Evolutionary conservation across 2,329 filamentous ascomycete genomes (phyloP), one percentile per base, ranked within the genome.

Genomic region (Talaromyces sp.): DNA sequence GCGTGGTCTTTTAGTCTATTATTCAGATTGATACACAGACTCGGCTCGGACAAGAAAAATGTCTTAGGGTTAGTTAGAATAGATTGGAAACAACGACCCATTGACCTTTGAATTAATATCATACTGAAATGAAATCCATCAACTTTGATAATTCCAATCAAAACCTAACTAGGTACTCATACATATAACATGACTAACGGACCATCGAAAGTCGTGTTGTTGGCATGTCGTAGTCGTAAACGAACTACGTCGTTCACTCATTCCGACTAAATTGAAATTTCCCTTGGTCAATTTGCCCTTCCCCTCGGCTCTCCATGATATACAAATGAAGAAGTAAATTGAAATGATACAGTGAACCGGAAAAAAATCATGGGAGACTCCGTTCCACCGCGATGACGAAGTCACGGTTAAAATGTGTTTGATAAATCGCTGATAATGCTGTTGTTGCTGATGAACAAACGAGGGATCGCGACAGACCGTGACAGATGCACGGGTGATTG

Each of bases 381-480:
- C 60, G 47, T 54, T 31, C 36, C 51, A 54, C 34, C 47, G n/a
- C 47, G 47, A 43, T 62, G 17, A 29, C 22, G 27, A 29, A 53
- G 11, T 43, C 47, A 47, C 15, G 47, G 15, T 43, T 5, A 62
- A 43, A 43, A 40, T 47, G n/a, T 38, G 53, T 38, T 53, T 56
- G 31, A 25, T 56, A 38, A 56, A 36, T 54, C 31, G 60, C 47
- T 43, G 60, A 27, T 40, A 62, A 54, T 62, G 60, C 45, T 60
- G n/a, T 31, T 49, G 45, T 40, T 43, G 60, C 47, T 43, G 34
- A 40, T 62, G 34, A 54, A 29, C 19, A 29, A 61, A 25, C 4
- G 19, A 43, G 43, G 13, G 22, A 17, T 2, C 22, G 8, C 31
- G 25, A 54, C 25, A 43, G 17, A 22, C 22, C 45, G 17, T 54